Conservation (phyloP, 75 land plant species). For the Cupressus sempervirens region DNA sequence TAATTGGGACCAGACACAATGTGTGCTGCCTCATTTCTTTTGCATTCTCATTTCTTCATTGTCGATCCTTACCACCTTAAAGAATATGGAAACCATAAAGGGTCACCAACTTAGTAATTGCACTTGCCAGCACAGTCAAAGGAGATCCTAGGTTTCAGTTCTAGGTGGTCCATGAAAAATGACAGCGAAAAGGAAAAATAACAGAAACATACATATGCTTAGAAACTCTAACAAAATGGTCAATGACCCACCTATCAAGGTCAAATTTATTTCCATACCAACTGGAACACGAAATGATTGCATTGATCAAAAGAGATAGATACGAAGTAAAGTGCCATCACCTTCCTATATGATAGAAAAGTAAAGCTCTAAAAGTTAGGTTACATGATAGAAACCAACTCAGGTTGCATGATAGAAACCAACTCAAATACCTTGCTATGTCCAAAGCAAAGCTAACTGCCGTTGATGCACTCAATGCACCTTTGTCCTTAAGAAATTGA, state of each 20-base stretch:
- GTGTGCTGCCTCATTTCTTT: no score
- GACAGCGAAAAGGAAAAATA: neutral
- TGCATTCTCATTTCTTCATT: no score
- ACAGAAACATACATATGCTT: neutral
- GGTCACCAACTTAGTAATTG: no score
- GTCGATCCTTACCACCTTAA: no score
- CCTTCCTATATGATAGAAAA: neutral
- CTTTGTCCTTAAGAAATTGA: constrained; percentile 65
- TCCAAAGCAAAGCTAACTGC: constrained; percentile 82
- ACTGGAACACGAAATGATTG: neutral
- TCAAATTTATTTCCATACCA: constrained; percentile 3
- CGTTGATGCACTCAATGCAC: constrained; percentile 47
- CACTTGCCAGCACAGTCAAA: no score
- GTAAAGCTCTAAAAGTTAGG: neutral
- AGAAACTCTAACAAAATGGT: neutral
- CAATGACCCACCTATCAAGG: neutral
- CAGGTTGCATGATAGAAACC: constrained; percentile 7
- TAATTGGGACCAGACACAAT: no score
- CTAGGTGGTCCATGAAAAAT: no score
- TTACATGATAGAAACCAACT: neutral
- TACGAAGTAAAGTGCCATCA: neutral
- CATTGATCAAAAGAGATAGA: neutral
- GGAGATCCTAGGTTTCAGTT: no score
- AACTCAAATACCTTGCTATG: constrained; percentile 64
- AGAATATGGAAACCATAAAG: no score